These are phyloP conservation scores for Kuraishia piskuri DNA, from an alignment of 805 yeast species.

Conservation along the genomic window DNA sequence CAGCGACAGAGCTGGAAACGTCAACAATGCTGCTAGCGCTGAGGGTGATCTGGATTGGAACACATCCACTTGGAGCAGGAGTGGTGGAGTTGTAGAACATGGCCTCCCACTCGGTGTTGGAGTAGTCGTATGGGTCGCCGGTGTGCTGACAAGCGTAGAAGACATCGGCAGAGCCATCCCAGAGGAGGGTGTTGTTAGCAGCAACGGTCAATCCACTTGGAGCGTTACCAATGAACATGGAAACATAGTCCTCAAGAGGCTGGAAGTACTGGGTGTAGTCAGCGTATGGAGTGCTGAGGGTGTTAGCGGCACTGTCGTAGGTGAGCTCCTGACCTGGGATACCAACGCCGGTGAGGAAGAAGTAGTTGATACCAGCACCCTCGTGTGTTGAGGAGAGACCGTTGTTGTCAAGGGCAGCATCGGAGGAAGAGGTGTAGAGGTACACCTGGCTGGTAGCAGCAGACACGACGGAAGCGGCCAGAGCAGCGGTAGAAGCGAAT, in stretches of 20 bases:
- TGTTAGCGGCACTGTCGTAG: not conserved
- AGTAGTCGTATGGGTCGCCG: slow-evolving; percentile 33
- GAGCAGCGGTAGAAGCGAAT: slow-evolving; percentile 8
- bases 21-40: too few relatives aligned
- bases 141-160: slow-evolving; percentile 36
- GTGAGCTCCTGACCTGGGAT: slow-evolving; percentile 1
- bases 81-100: slow-evolving; percentile 11
- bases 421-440: slow-evolving; percentile 18
- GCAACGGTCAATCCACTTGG: slow-evolving; percentile 2
- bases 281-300: not conserved
- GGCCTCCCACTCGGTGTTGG: slow-evolving; percentile 20
- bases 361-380: slow-evolving; percentile 37
- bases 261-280: not conserved
- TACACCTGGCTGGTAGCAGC: slow-evolving; percentile 11
- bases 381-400: slow-evolving; percentile 26
- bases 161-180: slow-evolving; percentile 21
- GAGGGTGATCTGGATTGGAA: not conserved
- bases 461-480: slow-evolving; percentile 6
- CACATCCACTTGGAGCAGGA: not conserved
- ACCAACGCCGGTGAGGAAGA: slow-evolving; percentile 15
- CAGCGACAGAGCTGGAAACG: not conserved
- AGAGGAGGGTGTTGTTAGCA: slow-evolving; percentile 14
- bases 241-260: not conserved
- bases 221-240: slow-evolving; percentile 5
- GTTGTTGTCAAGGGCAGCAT: slow-evolving; percentile 19